Base-by-base conservation (phyloP, 495 filamentous ascomycete genomes). In the Lineolata rhizophorae region DNA sequence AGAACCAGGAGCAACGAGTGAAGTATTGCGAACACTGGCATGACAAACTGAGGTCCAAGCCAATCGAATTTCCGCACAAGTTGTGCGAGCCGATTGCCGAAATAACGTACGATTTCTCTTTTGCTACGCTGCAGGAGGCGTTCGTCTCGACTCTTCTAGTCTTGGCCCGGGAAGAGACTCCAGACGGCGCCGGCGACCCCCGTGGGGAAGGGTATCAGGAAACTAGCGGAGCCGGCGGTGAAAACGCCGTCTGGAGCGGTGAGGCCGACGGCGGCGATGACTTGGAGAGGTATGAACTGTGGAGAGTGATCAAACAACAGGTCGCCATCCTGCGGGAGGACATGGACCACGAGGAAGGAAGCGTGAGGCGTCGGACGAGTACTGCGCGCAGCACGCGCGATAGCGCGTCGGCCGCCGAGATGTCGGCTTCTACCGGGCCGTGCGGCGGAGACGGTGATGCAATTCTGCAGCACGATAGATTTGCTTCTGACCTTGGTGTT, bases 61-160 rank as follows among this genome's bases (percentile, higher is more conserved):
- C 49, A 5, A 48, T 76, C 24, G 57, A 64, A 4, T 72, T 73
- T 36, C 67, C 67, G 1, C 49, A 59, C 33, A 47, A 54, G 31
- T 54, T 75, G 12, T 59, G 54, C 34, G 36, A 40, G 2, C 53
- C 59, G 31, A 60, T 75, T 37, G 70, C 69, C 8, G 53, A 58
- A 20, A 63, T 70, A 32, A 75, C 67, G 0, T 51, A 58, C 10
- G 60, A 55, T 9, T 74, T 76, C 41, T 66, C 60, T 46, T 75
- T 74, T 40, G 70, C 70, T 0, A 73, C 73, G 33, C 51, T 75
- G 41, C 63, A 75, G 42, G 70, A 76, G 40, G 64, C 60, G 0
- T 74, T 76, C 30, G 62, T 75, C 1, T 61, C 67, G 3, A 60
- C 65, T 1, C 41, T 74, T 26, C 44, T 74, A 27, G 50, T 55